Evolutionary conservation across 768 basidiomycete species (phyloP), one percentile per base, ranked within the genome.

Genomic region (Podaxis sp.): DNA sequence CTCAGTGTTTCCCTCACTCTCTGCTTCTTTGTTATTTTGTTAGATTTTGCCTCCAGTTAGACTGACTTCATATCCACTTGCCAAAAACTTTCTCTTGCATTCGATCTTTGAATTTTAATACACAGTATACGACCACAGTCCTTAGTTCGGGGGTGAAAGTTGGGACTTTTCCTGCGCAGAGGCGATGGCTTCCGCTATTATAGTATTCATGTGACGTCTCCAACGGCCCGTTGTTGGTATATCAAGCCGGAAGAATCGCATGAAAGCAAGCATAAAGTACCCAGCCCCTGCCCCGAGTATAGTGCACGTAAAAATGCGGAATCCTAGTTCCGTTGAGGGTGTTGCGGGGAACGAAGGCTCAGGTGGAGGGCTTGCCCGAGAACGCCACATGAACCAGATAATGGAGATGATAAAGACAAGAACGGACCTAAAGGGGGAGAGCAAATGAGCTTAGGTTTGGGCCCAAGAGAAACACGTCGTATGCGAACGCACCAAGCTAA

Each of bases 401-500:
- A 51, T 51, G 22, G 26, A 19, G 9, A 38, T 15, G 11, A 38
- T 15, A 28, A 22, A 54, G 5, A 36, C 24, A 30, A 54, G 15
- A 36, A 38, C 19, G 6, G 36, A 38, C 30, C 30, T 54, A 38
- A 17, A 13, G 33, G 2, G 33, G 33, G 12, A 54, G 13, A 12
- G 6, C 7, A 51, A 19, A 13, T 46, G n/a, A 4, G 44, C n/a
- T n/a, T 46, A n/a, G 24, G 44, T 3, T 24, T 5, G 33, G 0
- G 33, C 24, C 2, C 24, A 22, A 9, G 24, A 4, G 26, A 24
- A 9, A 12, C 28, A 17, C 4, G 4, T 4, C 33, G 52, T 6
- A 15, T n/a, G n/a, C 24, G 2, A 28, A 59, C 68, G 24, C 59
- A 84, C 86, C 86, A 88, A 2, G 82, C 77, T 36, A 88, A 79